Evolutionary conservation across 2,329 filamentous ascomycete species (phyloP).

Genomic region (Penicillium paneum): DNA sequence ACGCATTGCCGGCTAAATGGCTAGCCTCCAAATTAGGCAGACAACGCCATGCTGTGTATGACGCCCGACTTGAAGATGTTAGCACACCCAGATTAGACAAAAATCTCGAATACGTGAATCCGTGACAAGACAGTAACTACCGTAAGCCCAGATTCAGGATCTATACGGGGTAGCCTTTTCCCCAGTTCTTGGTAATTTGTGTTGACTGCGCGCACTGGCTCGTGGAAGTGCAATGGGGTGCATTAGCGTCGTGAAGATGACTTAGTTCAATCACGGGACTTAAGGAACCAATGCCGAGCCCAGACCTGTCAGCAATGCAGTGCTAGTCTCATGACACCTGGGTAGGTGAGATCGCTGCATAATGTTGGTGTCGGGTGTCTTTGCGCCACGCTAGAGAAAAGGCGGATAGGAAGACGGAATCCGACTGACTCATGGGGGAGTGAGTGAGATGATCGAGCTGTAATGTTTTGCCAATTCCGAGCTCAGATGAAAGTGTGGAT

Average conservation of each 20-base stretch:
- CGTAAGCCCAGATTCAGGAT: background rate
- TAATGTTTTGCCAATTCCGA: too few species aligned
- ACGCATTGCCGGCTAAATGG: background rate
- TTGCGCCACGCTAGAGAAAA: background rate
- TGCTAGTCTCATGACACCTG: background rate
- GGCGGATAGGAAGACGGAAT: background rate
- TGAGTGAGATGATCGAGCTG: background rate
- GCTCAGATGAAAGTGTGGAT: background rate
- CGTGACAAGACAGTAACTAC: conserved; percentile 3
- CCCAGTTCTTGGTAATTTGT: background rate
- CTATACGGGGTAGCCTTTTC: background rate
- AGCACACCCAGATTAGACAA: background rate
- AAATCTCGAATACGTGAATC: conserved; percentile 2
- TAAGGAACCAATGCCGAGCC: background rate
- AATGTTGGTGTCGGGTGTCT: background rate
- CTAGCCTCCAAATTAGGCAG: background rate
- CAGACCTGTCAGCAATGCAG: background rate
- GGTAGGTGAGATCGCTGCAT: background rate
- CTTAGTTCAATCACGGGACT: background rate
- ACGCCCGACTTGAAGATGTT: background rate
- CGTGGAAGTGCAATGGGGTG: background rate
- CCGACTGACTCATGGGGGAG: background rate
- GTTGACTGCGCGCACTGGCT: background rate
- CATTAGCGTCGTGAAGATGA: background rate
- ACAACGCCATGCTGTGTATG: background rate